Base-by-base conservation (phyloP, 192 early-diverging fungal species). In the Entrophospora sp. region DNA sequence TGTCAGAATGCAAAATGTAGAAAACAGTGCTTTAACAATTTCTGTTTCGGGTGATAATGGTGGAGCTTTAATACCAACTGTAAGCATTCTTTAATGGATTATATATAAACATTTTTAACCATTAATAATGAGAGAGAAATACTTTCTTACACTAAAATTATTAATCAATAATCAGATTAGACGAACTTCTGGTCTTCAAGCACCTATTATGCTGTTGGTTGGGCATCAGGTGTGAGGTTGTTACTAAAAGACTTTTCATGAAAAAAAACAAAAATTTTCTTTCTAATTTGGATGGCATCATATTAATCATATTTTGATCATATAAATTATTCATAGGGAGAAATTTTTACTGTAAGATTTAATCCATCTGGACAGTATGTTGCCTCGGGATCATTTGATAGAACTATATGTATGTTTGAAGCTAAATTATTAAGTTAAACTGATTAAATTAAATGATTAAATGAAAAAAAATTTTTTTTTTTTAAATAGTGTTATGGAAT, bases 161-260 rank as follows among this genome's bases (percentile, higher is more conserved):
- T 24, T 5, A 22, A 4, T 24, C 20, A 18, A 16, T 35, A 22
- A 24, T 27, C 55, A 42, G 58, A 28, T 58, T 3, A 53, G 82
- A 64, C 78, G 93, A 36, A 87, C 89, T 6, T 94, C 91, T 5
- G 81, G 80, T 13, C 78, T 96, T 42, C 79, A 81, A 64, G 85
- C 87, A 9, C 94, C 94, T 16, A 92, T 94, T 46, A 92, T 96
- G 87, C 86, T 89, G 18, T 69, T 96, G 28, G 80, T 79, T 6
- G 94, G 94, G 0, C 92, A 95, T 71, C 69, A 73, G 48, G 80
- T 79, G 71, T 66, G 59, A 60, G 44, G 63, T 57, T 52, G 25
- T 52, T 31, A 27, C 53, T 36, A 60, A 60, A n/a, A 55, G 52
- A n/a, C n/a, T 16, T 56, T 42, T 34, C 24, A 38, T 34, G 18